These are phyloP conservation scores for Lactarius hatsudake DNA, from an alignment of 768 basidiomycete species.

Conservation along the genomic window DNA sequence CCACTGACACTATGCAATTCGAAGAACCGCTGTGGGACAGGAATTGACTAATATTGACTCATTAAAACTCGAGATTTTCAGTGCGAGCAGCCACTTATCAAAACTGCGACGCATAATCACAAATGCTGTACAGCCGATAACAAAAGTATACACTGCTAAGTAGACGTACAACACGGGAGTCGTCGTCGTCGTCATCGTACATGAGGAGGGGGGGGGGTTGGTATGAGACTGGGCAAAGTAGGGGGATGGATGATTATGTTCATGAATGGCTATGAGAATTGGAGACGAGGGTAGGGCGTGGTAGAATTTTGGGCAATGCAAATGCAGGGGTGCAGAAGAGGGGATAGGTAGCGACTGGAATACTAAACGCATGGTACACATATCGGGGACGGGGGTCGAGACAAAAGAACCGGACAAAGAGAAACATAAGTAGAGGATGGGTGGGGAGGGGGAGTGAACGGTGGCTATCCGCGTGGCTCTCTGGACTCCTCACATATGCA, in stretches of 20 bases:
- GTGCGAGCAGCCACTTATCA: neutral
- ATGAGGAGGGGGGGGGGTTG: neutral
- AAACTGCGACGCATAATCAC: neutral
- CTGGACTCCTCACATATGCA: constrained; percentile 32
- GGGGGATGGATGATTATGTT: constrained; percentile 11
- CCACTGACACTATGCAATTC: neutral
- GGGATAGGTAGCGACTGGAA: constrained; percentile 1
- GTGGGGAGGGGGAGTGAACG: neutral
- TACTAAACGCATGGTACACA: constrained; percentile 25
- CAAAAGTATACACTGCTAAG: constrained; percentile 15
- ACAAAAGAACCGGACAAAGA: constrained; percentile 6
- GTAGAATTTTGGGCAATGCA: constrained; percentile 9
- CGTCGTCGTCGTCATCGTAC: constrained; percentile 8
- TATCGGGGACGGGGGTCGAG: constrained; percentile 18
- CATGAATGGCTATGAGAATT: neutral
- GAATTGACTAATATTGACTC: neutral
- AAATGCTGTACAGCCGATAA: constrained; percentile 19
- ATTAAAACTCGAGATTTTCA: neutral
- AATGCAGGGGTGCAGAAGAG: constrained; percentile 5
- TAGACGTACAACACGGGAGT: constrained; percentile 21
- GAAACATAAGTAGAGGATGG: constrained; percentile 3
- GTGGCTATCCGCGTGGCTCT: neutral
- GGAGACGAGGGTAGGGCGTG: neutral
- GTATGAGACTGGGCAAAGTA: neutral
- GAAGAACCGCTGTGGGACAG: neutral